Evolutionary conservation across 208 protist genomes (phyloP).

Genomic region (Lotmaria passim): DNA sequence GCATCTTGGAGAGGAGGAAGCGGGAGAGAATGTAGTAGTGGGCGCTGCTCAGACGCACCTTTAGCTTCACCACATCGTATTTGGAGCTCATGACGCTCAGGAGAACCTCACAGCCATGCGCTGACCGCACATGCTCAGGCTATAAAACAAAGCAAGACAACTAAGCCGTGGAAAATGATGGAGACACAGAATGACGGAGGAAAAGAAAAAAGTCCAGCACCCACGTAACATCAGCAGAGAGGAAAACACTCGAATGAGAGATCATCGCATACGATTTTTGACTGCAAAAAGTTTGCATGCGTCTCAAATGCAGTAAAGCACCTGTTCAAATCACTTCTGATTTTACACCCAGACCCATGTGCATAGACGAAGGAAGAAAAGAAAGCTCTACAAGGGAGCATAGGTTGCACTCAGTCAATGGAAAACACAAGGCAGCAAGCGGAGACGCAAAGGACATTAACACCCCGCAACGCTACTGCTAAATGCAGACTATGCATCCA

Average conservation of each 20-base stretch:
- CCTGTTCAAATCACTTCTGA: too few species aligned
- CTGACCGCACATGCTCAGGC: too few species aligned
- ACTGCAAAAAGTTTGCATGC: too few species aligned
- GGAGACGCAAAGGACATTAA: too few species aligned
- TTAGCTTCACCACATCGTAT: conserved; percentile 70
- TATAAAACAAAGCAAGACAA: too few species aligned
- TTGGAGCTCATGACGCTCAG: conserved; percentile 56
- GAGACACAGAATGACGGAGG: not conserved
- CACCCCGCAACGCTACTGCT: too few species aligned
- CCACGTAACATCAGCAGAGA: not conserved
- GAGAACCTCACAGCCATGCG: too few species aligned
- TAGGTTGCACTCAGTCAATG: not conserved
- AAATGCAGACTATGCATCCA: too few species aligned
- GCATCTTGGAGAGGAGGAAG: conserved; percentile 70
- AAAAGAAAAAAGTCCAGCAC: not conserved
- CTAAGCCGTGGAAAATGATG: too few species aligned
- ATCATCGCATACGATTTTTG: too few species aligned
- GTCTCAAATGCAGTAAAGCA: too few species aligned
- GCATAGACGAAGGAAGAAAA: conserved; percentile 1
- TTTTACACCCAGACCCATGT: not conserved
- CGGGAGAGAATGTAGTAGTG: conserved; percentile 75
- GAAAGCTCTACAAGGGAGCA: not conserved
- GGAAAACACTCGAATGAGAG: not conserved
- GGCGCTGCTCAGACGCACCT: conserved; percentile 47
- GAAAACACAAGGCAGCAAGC: not conserved